phyloP scores from a whole-genome alignment of 2,329 filamentous ascomycete species.

The Ramichloridium luteum region DNA sequence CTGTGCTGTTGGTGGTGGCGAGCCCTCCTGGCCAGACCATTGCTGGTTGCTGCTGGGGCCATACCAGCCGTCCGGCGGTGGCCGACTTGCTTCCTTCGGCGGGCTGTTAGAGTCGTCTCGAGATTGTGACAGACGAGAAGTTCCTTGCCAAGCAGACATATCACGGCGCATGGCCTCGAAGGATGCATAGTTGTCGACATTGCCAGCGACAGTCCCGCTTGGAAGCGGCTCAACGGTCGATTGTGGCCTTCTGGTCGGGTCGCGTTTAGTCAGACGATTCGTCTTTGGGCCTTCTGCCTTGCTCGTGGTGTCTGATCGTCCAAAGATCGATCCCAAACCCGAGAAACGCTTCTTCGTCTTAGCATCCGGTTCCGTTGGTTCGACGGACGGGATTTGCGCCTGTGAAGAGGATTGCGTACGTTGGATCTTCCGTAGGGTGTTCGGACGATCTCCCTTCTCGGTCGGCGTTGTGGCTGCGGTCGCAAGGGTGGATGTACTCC shows the following conservation, averaged over 20 bases:
- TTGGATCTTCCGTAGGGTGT: slow-evolving; percentile 21
- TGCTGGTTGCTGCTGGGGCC: slow-evolving; percentile 8
- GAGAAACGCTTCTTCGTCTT: slow-evolving; percentile 35
- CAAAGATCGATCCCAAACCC: slow-evolving; percentile 32
- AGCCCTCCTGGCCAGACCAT: too few relatives aligned
- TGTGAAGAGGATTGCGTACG: slow-evolving; percentile 15
- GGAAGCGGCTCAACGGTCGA: not conserved
- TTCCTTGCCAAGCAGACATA: slow-evolving; percentile 6
- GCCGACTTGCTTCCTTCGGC: not conserved
- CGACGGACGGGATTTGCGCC: too few relatives aligned
- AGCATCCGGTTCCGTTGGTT: too few relatives aligned
- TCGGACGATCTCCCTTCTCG: slow-evolving; percentile 4
- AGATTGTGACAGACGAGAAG: slow-evolving; percentile 3
- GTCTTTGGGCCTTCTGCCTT: slow-evolving; percentile 20
- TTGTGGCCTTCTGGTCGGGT: slow-evolving; percentile 6
- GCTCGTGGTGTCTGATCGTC: slow-evolving; percentile 25
- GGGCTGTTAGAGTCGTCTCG: slow-evolving; percentile 2
- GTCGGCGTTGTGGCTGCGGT: not conserved
- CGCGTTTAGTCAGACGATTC: slow-evolving; percentile 24
- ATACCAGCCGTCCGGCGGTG: slow-evolving; percentile 17
- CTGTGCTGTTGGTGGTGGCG: not conserved
- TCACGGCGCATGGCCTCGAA: slow-evolving; percentile 15
- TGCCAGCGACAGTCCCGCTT: slow-evolving; percentile 5
- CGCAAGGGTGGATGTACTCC: not conserved
- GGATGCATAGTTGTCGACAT: slow-evolving; percentile 9